These are phyloP conservation scores for Picea abies DNA, from an alignment of 83 land plant genomes.

Conservation along the genomic window DNA sequence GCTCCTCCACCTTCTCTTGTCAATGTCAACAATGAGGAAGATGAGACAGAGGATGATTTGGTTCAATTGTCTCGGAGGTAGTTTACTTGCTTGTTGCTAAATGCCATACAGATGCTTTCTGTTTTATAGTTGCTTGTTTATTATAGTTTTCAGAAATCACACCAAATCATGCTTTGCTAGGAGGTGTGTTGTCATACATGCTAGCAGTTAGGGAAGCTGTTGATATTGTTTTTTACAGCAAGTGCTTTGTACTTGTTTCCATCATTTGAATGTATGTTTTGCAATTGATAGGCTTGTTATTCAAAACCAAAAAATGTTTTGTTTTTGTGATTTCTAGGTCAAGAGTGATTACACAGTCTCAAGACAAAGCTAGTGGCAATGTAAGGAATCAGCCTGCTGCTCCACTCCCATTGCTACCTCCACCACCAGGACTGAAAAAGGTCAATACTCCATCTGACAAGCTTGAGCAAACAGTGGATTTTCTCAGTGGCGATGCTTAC, in stretches of 20 bases:
- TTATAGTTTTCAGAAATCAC: background rate
- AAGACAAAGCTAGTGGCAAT: background rate
- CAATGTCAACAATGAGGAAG: conserved; percentile 31
- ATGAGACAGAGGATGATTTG: conserved; percentile 35
- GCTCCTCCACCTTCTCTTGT: conserved; percentile 16
- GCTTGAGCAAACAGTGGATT: conserved; percentile 15
- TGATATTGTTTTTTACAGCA: background rate
- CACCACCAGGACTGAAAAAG: conserved; percentile 32
- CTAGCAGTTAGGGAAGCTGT: background rate
- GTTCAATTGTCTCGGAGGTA: conserved; percentile 30
- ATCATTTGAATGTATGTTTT: background rate
- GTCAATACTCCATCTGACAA: background rate
- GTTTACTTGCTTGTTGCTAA: background rate
- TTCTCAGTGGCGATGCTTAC: conserved; percentile 48
- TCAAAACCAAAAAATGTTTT: background rate
- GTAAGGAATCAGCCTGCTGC: background rate
- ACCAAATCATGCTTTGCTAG: background rate
- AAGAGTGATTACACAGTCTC: conserved; percentile 12
- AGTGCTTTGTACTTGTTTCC: background rate
- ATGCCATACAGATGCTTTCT: background rate
- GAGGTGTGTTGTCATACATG: background rate
- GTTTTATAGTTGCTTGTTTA: background rate
- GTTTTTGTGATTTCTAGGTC: conserved; percentile 2
- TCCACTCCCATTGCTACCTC: conserved; percentile 23
- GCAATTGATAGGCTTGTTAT: background rate